Evolutionary conservation across 2,329 filamentous ascomycete species (phyloP).

Genomic region (Ophiostoma angusticollis): DNA sequence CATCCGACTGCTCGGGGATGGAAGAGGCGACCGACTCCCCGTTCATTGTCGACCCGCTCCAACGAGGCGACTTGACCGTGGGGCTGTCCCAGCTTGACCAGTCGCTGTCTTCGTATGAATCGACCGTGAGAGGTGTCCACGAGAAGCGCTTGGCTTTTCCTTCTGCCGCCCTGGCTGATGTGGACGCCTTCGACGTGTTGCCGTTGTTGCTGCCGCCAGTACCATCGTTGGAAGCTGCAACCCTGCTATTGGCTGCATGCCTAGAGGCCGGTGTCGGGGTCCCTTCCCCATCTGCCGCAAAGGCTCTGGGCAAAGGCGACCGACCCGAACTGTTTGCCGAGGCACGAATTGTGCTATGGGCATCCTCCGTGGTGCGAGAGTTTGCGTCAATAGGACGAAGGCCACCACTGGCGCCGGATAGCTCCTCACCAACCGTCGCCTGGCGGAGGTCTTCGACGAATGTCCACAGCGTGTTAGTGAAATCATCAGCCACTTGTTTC

Average conservation of each 20-base stretch:
- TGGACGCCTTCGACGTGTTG: constrained; percentile 1
- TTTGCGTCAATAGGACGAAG: constrained; percentile 23
- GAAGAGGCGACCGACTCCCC: constrained; percentile 29
- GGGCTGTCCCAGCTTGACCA: constrained; percentile 54
- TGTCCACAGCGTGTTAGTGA: constrained; percentile 80
- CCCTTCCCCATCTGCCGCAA: constrained; percentile 21
- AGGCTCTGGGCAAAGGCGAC: constrained; percentile 29
- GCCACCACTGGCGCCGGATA: constrained; percentile 34
- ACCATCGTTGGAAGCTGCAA: background rate
- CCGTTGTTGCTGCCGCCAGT: background rate
- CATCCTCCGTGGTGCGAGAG: constrained; percentile 16
- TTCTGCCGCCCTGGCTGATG: constrained; percentile 17
- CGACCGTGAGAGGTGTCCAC: constrained; percentile 45
- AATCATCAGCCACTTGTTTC: constrained; percentile 78
- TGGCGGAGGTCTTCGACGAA: constrained; percentile 94
- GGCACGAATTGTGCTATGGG: constrained; percentile 35
- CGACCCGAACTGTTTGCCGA: constrained; percentile 23
- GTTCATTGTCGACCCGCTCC: constrained; percentile 49
- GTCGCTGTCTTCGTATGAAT: constrained; percentile 46
- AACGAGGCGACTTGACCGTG: constrained; percentile 37
- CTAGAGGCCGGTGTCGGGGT: constrained; percentile 16
- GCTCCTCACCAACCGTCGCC: constrained; percentile 91
- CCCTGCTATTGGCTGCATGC: background rate
- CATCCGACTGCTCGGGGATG: constrained; percentile 35
- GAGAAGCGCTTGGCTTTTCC: constrained; percentile 43